These are phyloP conservation scores for Ceratobasidium theobromae DNA, from an alignment of 1,284 basidiomycete species.

Conservation along the genomic window DNA sequence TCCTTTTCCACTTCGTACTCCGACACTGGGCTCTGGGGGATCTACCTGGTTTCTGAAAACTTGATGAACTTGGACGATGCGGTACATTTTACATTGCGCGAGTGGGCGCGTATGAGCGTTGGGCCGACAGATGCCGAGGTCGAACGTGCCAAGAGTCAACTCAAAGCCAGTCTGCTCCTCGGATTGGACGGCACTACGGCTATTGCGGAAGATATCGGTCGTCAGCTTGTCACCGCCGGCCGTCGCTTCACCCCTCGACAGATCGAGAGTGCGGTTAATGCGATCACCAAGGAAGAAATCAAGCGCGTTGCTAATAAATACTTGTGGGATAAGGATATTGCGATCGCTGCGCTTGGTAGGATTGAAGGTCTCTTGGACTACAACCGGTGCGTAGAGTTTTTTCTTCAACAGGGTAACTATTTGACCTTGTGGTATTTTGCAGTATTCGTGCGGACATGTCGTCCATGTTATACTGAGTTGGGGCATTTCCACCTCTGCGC, in stretches of 20 bases:
- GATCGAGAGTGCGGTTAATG: slow-evolving; percentile 91
- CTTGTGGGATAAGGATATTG: slow-evolving; percentile 93
- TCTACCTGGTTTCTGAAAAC: slow-evolving; percentile 97
- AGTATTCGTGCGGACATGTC: slow-evolving; percentile 78
- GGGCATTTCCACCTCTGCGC: not conserved
- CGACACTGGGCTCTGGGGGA: slow-evolving; percentile 99
- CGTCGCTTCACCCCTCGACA: slow-evolving; percentile 88
- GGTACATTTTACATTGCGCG: slow-evolving; percentile 90
- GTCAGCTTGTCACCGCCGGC: slow-evolving; percentile 94
- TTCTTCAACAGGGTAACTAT: not conserved
- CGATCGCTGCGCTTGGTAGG: slow-evolving; percentile 79
- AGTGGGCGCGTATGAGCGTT: slow-evolving; percentile 97
- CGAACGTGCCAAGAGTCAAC: slow-evolving; percentile 95
- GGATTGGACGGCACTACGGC: slow-evolving; percentile 94
- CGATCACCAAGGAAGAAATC: slow-evolving; percentile 87
- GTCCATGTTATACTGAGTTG: slow-evolving; percentile 68
- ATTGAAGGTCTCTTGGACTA: slow-evolving; percentile 87
- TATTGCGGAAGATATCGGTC: slow-evolving; percentile 96
- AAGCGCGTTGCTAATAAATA: slow-evolving; percentile 95
- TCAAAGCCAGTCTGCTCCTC: slow-evolving; percentile 92
- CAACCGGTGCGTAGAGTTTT: slow-evolving; percentile 47
- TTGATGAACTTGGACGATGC: slow-evolving; percentile 91
- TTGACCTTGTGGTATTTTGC: not conserved
- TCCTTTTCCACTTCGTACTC: slow-evolving; percentile 99
- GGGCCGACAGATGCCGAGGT: slow-evolving; percentile 85